A percentile compares a stretch with the other conserved stretches of the same genome.
Conservation (phyloP, 2,329 filamentous ascomycete genomes). For the Aspergillus hortae region DNA sequence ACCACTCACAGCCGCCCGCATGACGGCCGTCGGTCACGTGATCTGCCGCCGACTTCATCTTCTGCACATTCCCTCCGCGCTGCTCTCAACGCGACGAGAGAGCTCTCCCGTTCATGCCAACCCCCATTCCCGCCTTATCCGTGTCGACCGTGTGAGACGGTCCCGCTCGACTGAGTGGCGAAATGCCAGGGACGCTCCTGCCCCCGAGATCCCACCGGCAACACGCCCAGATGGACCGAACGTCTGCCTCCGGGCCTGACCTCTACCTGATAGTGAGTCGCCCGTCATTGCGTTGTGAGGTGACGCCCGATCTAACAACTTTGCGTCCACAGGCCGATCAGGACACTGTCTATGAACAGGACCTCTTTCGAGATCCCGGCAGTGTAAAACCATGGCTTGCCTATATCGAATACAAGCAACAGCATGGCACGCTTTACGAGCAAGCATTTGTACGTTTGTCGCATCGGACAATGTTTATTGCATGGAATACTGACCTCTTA, state of each 20-base stretch:
- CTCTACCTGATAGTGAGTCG: conserved; percentile 45
- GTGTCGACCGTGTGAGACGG: conserved; percentile 31
- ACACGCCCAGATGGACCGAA: conserved; percentile 42
- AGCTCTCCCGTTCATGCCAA: conserved; percentile 25
- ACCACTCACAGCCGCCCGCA: conserved; percentile 16
- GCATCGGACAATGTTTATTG: conserved; percentile 1
- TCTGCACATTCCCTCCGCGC: conserved; percentile 14
- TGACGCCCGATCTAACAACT: conserved; percentile 30
- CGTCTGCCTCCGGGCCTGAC: conserved; percentile 39
- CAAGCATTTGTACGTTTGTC: conserved; percentile 64
- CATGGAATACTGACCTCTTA: conserved; percentile 2
- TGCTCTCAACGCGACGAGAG: conserved; percentile 24
- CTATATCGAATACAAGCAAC: conserved; percentile 86
- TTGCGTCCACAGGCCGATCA: conserved; percentile 65
- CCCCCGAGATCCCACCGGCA: conserved; percentile 43
- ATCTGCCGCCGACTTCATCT: conserved; percentile 22
- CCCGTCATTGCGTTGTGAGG: conserved; percentile 7
- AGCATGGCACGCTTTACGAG: conserved; percentile 79
- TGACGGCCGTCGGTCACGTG: conserved; percentile 24
- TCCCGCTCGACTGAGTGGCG: conserved; percentile 40
- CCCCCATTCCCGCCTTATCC: conserved; percentile 18
- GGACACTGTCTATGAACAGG: conserved; percentile 94
- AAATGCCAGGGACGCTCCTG: conserved; percentile 50
- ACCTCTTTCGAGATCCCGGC: conserved; percentile 79
- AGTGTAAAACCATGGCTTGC: conserved; percentile 92